Base-by-base conservation (phyloP, 306 rosid genomes). In the Malus asiatica region DNA sequence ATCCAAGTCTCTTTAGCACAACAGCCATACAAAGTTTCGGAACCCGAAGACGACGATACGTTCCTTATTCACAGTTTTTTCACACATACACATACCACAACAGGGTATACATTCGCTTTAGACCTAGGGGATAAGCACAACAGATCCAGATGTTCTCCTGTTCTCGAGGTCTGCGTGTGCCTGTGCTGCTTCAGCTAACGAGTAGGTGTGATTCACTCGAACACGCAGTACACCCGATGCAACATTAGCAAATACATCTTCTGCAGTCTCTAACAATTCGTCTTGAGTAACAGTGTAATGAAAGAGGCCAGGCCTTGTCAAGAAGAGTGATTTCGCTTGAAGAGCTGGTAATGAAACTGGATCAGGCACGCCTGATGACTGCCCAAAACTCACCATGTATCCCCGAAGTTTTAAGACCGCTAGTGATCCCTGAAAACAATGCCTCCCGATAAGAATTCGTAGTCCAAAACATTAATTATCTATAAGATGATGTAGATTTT, bases 371-470 rank as follows among this genome's bases (percentile, higher is more conserved):
- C 98, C 98, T 4, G 97, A 95, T 33, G 98, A 89, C 85, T 89
- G 93, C 67, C 98, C 98, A 58, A 92, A 95, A 81, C 72, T 84
- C 44, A 95, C 97, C 97, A 95, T 89, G 89, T 88, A 85, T 30
- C 98, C 85, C 2, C 85, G 80, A 70, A 77, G 42, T 83, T 92
- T 95, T 76, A 95, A 76, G 87, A 96, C 88, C 12, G 70, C 88
- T 83, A 95, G 72, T 52, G 97, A 95, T 77, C 98, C 97, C 97
- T 95, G 84, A 2, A 80, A 44, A 57, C 67, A 79, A 73, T 29
- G 59, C 8, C 19, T 38, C 62, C 23, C 45, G 22, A 52, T 75
- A n/a, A 78, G 13, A 51, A 46, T 46, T 66, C 53, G 53, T 64
- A 63, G 38, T 52, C 19, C 29, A 32, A 14, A 71, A 20, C 32